Evolutionary conservation across 106 monocot species (phyloP).

Genomic region (Ottelia alismoides): DNA sequence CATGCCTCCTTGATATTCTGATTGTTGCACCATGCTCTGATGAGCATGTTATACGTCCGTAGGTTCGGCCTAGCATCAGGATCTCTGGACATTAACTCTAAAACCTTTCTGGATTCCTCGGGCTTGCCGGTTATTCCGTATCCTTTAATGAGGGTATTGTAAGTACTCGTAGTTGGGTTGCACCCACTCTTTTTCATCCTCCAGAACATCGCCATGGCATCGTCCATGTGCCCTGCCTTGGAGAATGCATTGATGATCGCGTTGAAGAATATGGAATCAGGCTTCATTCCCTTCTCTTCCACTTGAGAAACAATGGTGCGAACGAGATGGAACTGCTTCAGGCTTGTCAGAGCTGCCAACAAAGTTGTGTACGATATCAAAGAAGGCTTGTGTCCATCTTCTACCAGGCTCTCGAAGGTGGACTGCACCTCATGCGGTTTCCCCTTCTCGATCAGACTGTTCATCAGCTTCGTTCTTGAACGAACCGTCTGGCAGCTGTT

Average conservation of each 20-base stretch:
- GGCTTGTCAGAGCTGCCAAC: conserved; percentile 55
- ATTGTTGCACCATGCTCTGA: conserved; percentile 83
- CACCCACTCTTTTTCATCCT: conserved; percentile 78
- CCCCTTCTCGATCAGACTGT: conserved; percentile 39
- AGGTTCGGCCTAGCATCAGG: conserved; percentile 39
- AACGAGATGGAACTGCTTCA: conserved; percentile 51
- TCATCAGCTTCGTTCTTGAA: conserved; percentile 60
- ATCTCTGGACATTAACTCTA: conserved; percentile 53
- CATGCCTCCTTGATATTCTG: conserved; percentile 68
- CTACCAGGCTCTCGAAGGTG: conserved; percentile 35
- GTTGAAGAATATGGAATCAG: conserved; percentile 82
- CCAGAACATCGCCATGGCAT: conserved; percentile 67
- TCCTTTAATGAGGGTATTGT: conserved; percentile 90
- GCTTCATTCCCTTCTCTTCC: conserved; percentile 44
- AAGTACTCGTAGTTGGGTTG: conserved; percentile 67
- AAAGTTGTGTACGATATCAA: conserved; percentile 77
- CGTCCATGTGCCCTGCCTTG: conserved; percentile 65
- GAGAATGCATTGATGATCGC: conserved; percentile 82
- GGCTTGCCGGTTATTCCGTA: conserved; percentile 62
- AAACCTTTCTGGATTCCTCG: conserved; percentile 60
- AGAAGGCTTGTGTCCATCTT: conserved; percentile 72
- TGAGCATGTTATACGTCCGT: conserved; percentile 74
- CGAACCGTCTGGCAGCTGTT: conserved; percentile 57
- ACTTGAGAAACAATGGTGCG: conserved; percentile 49
- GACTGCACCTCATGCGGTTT: conserved; percentile 51